These are phyloP conservation scores for Vigna mungo DNA, from an alignment of 306 rosid genomes.

Conservation along the genomic window DNA sequence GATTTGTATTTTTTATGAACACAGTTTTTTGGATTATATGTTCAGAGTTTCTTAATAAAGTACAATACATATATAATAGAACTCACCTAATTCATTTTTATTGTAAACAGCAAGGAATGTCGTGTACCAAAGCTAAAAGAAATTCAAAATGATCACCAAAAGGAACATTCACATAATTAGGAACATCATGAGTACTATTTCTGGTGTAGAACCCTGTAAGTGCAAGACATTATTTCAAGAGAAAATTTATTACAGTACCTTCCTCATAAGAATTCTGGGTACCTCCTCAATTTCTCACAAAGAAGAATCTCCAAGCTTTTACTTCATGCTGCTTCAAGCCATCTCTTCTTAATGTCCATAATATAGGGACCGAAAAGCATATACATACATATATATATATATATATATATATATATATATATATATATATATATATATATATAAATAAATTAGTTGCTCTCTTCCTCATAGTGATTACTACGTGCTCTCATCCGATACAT, in stretches of 20 bases:
- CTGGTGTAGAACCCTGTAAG: slow-evolving; percentile 10
- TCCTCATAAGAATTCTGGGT: slow-evolving; percentile 7
- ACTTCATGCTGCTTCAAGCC: slow-evolving; percentile 17
- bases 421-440: not conserved
- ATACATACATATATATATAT: not conserved
- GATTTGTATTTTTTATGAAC: not conserved
- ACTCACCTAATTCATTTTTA: slow-evolving; percentile 29
- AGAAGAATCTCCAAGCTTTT: slow-evolving; percentile 14
- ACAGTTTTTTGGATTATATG: slow-evolving; percentile 36
- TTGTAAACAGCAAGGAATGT: slow-evolving; percentile 22
- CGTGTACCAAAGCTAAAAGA: slow-evolving; percentile 5
- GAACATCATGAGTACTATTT: not conserved
- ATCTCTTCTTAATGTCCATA: not conserved
- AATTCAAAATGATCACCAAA: not conserved
- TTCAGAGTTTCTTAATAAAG: not conserved
- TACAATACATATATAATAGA: not conserved
- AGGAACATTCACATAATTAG: slow-evolving; percentile 36
- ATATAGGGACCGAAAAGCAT: not conserved
- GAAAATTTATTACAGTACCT: slow-evolving; percentile 13
- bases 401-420: too few relatives aligned
- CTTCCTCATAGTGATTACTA: not conserved
- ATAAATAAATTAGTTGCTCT: not conserved
- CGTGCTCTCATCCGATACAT: not conserved
- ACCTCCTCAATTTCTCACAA: not conserved
- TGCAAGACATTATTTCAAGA: slow-evolving; percentile 14